Base-by-base conservation (phyloP, 2,329 filamentous ascomycete species). In the Ascochyta rabiei region DNA sequence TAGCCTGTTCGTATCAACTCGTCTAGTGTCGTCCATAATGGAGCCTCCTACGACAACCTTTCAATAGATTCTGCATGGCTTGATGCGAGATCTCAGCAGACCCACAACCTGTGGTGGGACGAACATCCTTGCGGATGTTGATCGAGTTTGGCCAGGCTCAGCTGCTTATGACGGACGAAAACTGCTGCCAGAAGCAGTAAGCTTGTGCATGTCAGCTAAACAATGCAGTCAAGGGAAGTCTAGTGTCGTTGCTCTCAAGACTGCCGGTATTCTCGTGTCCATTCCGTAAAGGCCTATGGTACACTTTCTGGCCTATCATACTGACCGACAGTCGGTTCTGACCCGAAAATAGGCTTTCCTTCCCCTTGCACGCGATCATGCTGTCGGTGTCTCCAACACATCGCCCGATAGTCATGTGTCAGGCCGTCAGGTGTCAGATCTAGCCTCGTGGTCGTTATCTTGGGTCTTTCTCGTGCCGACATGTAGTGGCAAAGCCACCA, bases 31-130 rank as follows among this genome's bases (percentile, higher is more conserved):
- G 12, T 35, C 47, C 40, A 42, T 47, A n/a, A 45, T 49, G 46
- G 35, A 44, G 34, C 16, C 9, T 33, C 26, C 15, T 9, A 44
- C 51, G 39, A 44, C 33, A 48, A 48, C 16, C 2, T 39, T 39
- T 47, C 60, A 61, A 61, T 61, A 61, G 34, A 53, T 44, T 40
- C 42, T 60, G 60, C 58, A 61, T 61, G 24, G 34, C 60, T 47
- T 57, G 47, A 57, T 41, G 48, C 49, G 53, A 55, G 40, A 47
- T 39, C 42, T 19, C 46, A 51, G 45, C 45, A 46, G 48, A 47
- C 26, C 45, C 57, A 42, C 38, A 23, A 21, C 33, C 35, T 41
- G 21, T 34, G 41, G 28, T 40, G 44, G 47, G 48, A 40, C 35
- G 34, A 49, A 15, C 34, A 24, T 24, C n/a, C 28, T 28, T 43